phyloP scores from a whole-genome alignment of 768 basidiomycete genomes.

The Myochromella boudieri region DNA sequence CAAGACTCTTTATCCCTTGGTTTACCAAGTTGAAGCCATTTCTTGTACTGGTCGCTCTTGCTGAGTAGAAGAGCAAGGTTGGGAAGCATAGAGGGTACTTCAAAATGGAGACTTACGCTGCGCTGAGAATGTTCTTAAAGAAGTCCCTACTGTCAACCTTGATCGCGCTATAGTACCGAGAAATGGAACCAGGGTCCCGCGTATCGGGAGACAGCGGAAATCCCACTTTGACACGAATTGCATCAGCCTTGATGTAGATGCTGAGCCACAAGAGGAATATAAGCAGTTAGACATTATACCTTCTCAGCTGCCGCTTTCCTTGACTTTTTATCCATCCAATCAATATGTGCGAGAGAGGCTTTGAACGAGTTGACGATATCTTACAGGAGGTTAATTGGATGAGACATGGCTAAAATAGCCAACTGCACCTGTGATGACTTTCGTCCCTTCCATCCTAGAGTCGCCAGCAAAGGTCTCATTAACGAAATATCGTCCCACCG shows the following conservation, averaged over 20 bases:
- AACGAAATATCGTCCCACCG: slow-evolving; percentile 87
- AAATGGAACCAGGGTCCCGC: slow-evolving; percentile 62
- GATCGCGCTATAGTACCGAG: slow-evolving; percentile 71
- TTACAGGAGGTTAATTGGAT: slow-evolving; percentile 25
- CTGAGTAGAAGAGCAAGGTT: slow-evolving; percentile 29
- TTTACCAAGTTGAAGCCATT: slow-evolving; percentile 74
- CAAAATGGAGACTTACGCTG: slow-evolving; percentile 36
- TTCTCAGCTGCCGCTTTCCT: slow-evolving; percentile 83
- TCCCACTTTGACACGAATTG: slow-evolving; percentile 89
- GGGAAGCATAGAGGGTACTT: neutral
- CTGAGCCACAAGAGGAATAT: slow-evolving; percentile 2
- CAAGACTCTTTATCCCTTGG: slow-evolving; percentile 70
- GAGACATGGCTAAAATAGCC: slow-evolving; percentile 10
- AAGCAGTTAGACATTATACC: slow-evolving; percentile 35
- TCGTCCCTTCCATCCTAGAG: slow-evolving; percentile 77
- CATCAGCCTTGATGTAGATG: slow-evolving; percentile 55
- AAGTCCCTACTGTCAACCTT: slow-evolving; percentile 68
- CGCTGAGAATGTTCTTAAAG: slow-evolving; percentile 80
- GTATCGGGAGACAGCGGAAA: slow-evolving; percentile 90
- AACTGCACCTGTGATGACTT: slow-evolving; percentile 70
- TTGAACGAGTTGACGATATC: slow-evolving; percentile 86
- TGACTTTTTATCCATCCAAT: slow-evolving; percentile 92
- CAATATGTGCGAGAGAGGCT: slow-evolving; percentile 63
- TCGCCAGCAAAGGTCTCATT: slow-evolving; percentile 78
- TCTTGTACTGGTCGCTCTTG: slow-evolving; percentile 58